phyloP scores from a whole-genome alignment of 176 grass and related monocot genomes.

The Bromus sterilis region DNA sequence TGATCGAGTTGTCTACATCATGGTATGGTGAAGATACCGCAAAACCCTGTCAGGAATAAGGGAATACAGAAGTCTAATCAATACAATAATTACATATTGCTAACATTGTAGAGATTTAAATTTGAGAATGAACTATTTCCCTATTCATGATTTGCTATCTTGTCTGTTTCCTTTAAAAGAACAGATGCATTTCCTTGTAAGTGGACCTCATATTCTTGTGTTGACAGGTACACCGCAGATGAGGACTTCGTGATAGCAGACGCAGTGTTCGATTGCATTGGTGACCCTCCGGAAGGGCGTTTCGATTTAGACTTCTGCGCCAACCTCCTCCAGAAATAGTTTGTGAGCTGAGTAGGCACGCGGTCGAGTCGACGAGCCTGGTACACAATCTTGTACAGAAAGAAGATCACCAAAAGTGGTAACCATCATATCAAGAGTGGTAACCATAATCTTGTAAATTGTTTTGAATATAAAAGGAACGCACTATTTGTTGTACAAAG shows the following conservation, averaged over 20 bases:
- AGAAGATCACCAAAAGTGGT: background rate
- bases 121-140: background rate
- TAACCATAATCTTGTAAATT: background rate
- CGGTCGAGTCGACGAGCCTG: background rate
- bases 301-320: conserved; percentile 74
- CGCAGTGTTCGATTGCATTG: conserved; percentile 84
- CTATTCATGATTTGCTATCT: no score
- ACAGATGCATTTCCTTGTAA: no score
- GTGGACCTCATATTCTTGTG: background rate
- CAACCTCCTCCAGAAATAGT: conserved; percentile 69
- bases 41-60: background rate
- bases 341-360: conserved; percentile 47
- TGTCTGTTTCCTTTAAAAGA: no score
- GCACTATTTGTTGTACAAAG: background rate
- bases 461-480: background rate
- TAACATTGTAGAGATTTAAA: background rate
- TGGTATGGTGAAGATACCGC: background rate
- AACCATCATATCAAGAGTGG: background rate
- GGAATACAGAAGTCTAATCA: background rate
- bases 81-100: background rate
- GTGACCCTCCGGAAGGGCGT: conserved; percentile 77
- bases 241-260: conserved; percentile 74
- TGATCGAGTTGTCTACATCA: background rate
- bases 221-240: conserved; percentile 71
- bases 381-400: background rate